Base-by-base conservation (phyloP, 352 stramenopile genomes). In the Globisporangium mamillatum region DNA sequence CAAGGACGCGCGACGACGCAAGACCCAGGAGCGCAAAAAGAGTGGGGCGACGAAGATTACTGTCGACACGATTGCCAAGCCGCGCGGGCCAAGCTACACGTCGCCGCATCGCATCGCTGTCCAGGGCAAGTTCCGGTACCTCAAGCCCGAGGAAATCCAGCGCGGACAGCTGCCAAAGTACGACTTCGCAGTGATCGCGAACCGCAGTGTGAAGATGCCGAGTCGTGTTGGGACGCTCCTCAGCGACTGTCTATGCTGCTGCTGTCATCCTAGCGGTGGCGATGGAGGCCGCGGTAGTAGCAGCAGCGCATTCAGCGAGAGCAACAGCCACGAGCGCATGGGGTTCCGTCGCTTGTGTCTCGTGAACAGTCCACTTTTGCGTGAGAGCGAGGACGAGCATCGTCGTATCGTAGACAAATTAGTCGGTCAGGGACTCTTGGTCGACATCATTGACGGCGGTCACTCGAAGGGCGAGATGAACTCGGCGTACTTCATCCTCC, bases 371-470 rank as follows among this genome's bases (percentile, higher is more conserved):
- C 72, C 82, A 0, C 63, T 81, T 3, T 20, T 88, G 4, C 76
- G 70, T 62, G 86, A 91, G 46, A 91, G 86, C 61, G 86, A 95
- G 73, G 86, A 93, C 61, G 84, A 94, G 63, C 88, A 95, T 56
- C 83, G 84, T 2, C 74, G 86, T 22, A 91, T 95, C 24, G 84
- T 95, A 3, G 86, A 89, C 60, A 87, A 90, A 46, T 67, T 95
- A 2, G 92, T 83, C 41, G 79, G 70, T 2, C 80, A 94, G 73
- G 88, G 88, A 0, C 46, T 95, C 0, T 62, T 88, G 3, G 86
- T 95, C 50, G 88, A 95, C 65, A 92, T 95, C 44, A 92, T 95
- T 58, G 88, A 94, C 66, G 88, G 86, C 29, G 86, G 86, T 24
- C 80, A 95, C 62, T 89, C 84, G 20, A 90, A 89, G 29, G 81